Evolutionary conservation across 805 yeast genomes (phyloP), one percentile per base, ranked within the genome.

Genomic region (Lipomyces orientalis): DNA sequence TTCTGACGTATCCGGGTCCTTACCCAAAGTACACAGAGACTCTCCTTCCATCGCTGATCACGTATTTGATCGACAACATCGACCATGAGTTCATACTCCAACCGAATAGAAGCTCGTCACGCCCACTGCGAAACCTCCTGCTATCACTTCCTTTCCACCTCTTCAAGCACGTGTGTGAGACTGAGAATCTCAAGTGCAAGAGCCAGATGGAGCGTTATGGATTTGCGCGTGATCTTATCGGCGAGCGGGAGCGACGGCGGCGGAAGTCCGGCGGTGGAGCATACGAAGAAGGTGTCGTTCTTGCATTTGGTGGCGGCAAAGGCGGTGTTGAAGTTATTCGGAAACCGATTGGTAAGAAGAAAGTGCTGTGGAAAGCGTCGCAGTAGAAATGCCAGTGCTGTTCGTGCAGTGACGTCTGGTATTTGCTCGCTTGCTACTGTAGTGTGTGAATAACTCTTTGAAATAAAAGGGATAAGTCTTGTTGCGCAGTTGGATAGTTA

Each of bases 251-350:
- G 64, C 65, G 69, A 57, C 62, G 64, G 39, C 72, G 76, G 19
- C 63, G 64, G 39, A 55, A 43, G 34, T 16, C 33, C 19, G 64
- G 52, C 35, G 54, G 54, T 37, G 59, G 52, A 12, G 2, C 14
- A 8, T 46, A 16, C 60, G 80, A 77, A 57, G 81, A 78, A 60
- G 70, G 70, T 10, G 81, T 78, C 8, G 79, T 78, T 35, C 65
- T 78, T 63, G 77, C 79, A 4, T 78, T 78, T 68, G 80, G 80
- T 12, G 79, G 76, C 12, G 78, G 79, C 29, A 73, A 71, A 16
- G 74, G 76, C 25, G 80, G 81, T 12, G 76, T 78, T 12, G 68
- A 68, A 39, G 58, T 70, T 19, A 66, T 71, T 34, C 72, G 72
- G 43, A 68, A 68, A 60, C 63, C 71, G 16, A 54, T 54, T 9